Evolutionary conservation across 192 early-diverging fungal species (phyloP).

Genomic region (Linnemannia hyalina): DNA sequence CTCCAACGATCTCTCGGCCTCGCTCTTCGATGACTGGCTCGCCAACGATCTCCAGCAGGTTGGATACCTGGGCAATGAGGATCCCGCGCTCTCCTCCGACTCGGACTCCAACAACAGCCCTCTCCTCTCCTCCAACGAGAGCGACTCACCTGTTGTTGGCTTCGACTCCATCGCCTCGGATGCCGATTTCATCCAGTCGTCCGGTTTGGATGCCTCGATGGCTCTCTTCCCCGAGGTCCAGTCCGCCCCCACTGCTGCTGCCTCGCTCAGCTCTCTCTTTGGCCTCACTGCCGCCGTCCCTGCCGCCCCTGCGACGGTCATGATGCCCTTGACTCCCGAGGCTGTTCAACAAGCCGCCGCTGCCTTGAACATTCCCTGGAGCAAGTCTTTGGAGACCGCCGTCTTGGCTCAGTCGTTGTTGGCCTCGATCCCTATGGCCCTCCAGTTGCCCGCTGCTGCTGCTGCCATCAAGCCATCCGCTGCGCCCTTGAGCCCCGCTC

Average conservation of each 20-base stretch:
- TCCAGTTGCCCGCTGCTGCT: constrained; percentile 27
- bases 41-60: constrained; percentile 62
- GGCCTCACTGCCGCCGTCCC: constrained; percentile 1
- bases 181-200: constrained; percentile 30
- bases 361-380: constrained; percentile 56
- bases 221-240: constrained; percentile 48
- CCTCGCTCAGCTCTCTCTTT: constrained; percentile 4
- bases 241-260: not conserved
- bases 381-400: constrained; percentile 51
- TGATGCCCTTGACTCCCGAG: constrained; percentile 46
- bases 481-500: constrained; percentile 1
- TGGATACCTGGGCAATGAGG: constrained; percentile 48
- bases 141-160: constrained; percentile 46
- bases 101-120: constrained; percentile 33
- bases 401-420: constrained; percentile 56
- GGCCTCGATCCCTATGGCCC: constrained; percentile 50
- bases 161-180: constrained; percentile 50
- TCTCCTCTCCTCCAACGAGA: constrained; percentile 21
- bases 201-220: constrained; percentile 24
- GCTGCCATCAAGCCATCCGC: constrained; percentile 14
- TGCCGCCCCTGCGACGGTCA: constrained; percentile 11
- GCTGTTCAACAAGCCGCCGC: constrained; percentile 54
- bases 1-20: constrained; percentile 26
- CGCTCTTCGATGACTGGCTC: constrained; percentile 67
- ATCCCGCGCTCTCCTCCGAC: constrained; percentile 25